Evolutionary conservation across 257 asterid species (phyloP), one percentile per base, ranked within the genome.

Genomic region (Forsythia viridissima): DNA sequence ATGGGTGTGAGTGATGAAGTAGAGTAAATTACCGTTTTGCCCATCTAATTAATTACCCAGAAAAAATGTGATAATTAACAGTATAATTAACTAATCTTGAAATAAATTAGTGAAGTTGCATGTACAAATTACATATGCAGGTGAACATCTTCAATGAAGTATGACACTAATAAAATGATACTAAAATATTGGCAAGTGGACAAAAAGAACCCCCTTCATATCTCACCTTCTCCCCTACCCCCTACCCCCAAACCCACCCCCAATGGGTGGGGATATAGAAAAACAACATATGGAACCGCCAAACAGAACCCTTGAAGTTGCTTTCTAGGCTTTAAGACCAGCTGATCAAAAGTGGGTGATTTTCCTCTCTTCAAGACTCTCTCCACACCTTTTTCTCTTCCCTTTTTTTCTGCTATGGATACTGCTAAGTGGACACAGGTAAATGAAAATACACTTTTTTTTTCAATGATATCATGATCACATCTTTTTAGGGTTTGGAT

Each of bases 341-440:
- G 52, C 82, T 88, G 72, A 89, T 82, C 88, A 77, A 89, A 90
- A 85, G 87, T 77, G 77, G 70, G 37, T 86, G 72, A 72, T 86
- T 84, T 89, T 87, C 75, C 88, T 90, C 84, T 88, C 39, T 82
- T 85, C 75, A 63, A 72, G 76, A 74, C 82, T 76, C 80, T 74
- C 76, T 51, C 81, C 43, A 36, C 70, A 85, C 69, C 74, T 79
- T 82, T 74, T 79, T 80, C 76, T 59, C 51, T 70, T 69, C 75
- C 37, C n/a, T 16, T 76, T 77, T 77, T 76, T 48, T 51, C 73
- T 86, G 91, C 89, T 76, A 94, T 92, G 97, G 97, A 94, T 91
- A 84, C 91, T 90, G 88, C 92, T 92, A 91, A 91, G 93, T 94
- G 97, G 97, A 91, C 97, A 92, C 98, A 91, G 98, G 98, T 94